These are phyloP conservation scores for Mrakia frigida DNA, from an alignment of 768 basidiomycete species.

Conservation along the genomic window DNA sequence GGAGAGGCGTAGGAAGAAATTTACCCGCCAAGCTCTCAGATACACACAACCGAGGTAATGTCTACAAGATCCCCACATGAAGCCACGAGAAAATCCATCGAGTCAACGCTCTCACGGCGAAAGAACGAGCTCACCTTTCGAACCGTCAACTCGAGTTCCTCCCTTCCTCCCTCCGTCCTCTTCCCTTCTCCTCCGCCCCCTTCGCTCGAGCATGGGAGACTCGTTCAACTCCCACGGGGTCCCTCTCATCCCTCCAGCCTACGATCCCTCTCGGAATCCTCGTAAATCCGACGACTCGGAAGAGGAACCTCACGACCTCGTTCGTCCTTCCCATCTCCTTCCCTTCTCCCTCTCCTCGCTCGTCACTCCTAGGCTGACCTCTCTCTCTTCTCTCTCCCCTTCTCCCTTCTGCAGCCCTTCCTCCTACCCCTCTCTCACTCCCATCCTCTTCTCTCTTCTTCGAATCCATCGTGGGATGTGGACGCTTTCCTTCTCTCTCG, in stretches of 20 bases:
- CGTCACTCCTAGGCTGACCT: neutral
- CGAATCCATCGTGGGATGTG: conserved; percentile 58
- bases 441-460: conserved; percentile 61
- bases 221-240: neutral
- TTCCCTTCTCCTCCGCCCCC: neutral
- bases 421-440: conserved; percentile 67
- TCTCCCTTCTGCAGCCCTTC: conserved; percentile 35
- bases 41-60: no score
- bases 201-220: neutral
- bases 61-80: no score
- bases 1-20: no score
- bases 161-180: neutral
- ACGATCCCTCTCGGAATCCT: neutral
- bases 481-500: conserved; percentile 85
- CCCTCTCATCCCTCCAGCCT: conserved; percentile 22
- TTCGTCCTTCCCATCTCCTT: neutral
- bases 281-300: conserved; percentile 10
- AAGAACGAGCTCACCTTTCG: neutral
- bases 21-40: no score
- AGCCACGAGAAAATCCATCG: no score
- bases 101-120: no score
- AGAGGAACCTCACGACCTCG: conserved; percentile 9
- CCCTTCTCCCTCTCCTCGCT: neutral
- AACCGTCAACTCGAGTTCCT: neutral
- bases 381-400: neutral